A percentile compares a stretch with the other conserved stretches of the same genome.
Conservation (phyloP, 768 basidiomycete species). For the Boletales sp. region DNA sequence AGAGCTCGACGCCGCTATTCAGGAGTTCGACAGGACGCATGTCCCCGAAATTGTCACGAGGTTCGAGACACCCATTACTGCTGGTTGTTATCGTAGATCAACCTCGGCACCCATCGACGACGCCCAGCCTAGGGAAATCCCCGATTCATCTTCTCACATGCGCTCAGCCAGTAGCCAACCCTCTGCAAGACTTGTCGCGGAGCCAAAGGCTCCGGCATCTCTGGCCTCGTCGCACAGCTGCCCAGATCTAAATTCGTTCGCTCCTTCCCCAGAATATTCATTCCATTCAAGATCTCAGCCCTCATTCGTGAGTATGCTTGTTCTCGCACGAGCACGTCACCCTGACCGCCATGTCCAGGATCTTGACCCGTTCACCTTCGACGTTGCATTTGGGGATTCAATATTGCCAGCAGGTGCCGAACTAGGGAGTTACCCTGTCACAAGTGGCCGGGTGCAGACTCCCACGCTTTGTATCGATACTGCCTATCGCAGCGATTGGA, state of each 20-base stretch:
- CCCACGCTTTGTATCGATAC: constrained; percentile 41
- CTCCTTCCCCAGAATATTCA: constrained; percentile 24
- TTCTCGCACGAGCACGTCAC: not conserved
- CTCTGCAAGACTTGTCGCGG: constrained; percentile 2
- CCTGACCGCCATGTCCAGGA: constrained; percentile 16
- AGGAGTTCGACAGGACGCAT: constrained; percentile 52
- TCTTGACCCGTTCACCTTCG: constrained; percentile 29
- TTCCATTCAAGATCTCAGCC: constrained; percentile 40
- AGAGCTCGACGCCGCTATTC: constrained; percentile 58
- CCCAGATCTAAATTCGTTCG: constrained; percentile 32
- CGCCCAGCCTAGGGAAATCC: constrained; percentile 31
- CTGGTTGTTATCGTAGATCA: constrained; percentile 64
- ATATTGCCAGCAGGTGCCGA: constrained; percentile 16
- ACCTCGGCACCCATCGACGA: constrained; percentile 57
- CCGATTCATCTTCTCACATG: constrained; percentile 15
- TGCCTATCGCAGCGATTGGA: constrained; percentile 39
- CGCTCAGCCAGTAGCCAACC: constrained; percentile 28
- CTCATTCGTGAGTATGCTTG: constrained; percentile 43
- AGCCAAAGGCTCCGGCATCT: constrained; percentile 1
- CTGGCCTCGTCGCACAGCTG: constrained; percentile 21
- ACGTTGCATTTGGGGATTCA: constrained; percentile 28
- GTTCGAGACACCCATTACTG: constrained; percentile 72
- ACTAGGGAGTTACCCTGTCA: constrained; percentile 21
- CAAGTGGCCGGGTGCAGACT: constrained; percentile 22
- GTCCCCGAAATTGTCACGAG: constrained; percentile 63